Base-by-base conservation (phyloP, 306 rosid species). In the Rosa multiflora region DNA sequence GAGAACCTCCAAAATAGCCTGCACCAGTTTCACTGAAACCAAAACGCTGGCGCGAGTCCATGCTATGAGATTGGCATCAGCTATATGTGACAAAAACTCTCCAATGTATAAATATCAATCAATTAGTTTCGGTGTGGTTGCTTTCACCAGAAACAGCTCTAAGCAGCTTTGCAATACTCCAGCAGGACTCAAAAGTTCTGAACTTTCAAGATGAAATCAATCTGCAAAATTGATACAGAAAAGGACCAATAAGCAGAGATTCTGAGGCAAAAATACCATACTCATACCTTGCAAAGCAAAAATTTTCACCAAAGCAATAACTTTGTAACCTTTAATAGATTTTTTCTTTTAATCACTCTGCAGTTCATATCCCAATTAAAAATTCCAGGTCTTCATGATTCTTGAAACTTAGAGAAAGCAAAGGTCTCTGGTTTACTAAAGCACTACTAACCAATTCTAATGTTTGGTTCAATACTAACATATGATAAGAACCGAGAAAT, bases 11-110 rank as follows among this genome's bases (percentile, higher is more conserved):
- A 86, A 79, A 88, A 35, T 94, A 88, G 67, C 88, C 87, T 17
- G 97, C 83, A 81, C 85, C 79, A 73, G 86, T 81, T n/a, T 85
- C 84, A 56, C 88, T 79, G 72, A 76, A 87, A 72, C 88, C 78
- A 79, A 87, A 86, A 67, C 89, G 82, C 70, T 86, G 92, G 79
- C 81, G 94, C 0, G 92, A 94, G 79, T 92, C 99, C 99, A 95
- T 92, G 11, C 81, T 92, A 78, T 64, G 78, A 76, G 59, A 76
- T 83, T 78, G 75, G 83, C 93, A 85, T 92, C 83, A 70, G 82
- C 83, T 73, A 78, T 52, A 64, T 53, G 68, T 8, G 35, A 80
- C n/a, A 67, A 48, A 49, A 70, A 47, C 74, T 59, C 75, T n/a
- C 68, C 20, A 59, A 62, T 37, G 71, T 14, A 53, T 21, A 2